These are phyloP conservation scores for Phytophthora idaei DNA, from an alignment of 352 stramenopile genomes.

Conservation along the genomic window DNA sequence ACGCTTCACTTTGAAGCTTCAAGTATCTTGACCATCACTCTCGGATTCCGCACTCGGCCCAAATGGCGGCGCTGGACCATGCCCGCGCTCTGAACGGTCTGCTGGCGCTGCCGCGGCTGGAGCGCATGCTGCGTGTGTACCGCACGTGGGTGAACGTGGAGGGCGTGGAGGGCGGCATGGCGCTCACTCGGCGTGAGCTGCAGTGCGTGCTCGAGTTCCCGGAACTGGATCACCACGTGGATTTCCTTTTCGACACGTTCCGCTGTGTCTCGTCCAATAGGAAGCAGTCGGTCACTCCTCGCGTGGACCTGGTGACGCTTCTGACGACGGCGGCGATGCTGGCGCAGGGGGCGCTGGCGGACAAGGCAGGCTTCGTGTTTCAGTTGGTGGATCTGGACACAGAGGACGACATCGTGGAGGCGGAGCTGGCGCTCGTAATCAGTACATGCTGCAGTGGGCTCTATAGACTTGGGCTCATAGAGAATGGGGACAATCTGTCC, in stretches of 20 bases:
- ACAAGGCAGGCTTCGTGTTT: conserved; percentile 69
- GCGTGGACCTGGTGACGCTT: conserved; percentile 66
- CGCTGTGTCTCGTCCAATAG: conserved; percentile 6
- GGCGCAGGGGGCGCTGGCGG: conserved; percentile 51
- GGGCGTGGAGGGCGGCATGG: conserved; percentile 63
- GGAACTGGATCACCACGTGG: conserved; percentile 29
- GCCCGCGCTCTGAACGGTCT: conserved; percentile 46
- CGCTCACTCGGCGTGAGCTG: conserved; percentile 65
- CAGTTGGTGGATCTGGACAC: conserved; percentile 71
- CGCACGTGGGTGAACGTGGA: conserved; percentile 57
- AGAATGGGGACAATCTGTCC: conserved; percentile 10
- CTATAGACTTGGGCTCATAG: conserved; percentile 37
- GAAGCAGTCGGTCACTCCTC: conserved; percentile 6
- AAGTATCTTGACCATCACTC: conserved; percentile 22
- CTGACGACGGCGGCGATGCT: conserved; percentile 51
- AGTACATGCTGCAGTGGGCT: conserved; percentile 56
- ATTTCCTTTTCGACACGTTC: conserved; percentile 65
- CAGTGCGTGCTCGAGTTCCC: conserved; percentile 68
- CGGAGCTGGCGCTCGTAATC: conserved; percentile 73
- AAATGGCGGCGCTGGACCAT: conserved; percentile 38
- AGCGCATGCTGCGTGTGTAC: conserved; percentile 66
- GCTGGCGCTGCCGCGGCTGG: conserved; percentile 52
- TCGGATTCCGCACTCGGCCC: conserved; percentile 16
- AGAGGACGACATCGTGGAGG: conserved; percentile 77
- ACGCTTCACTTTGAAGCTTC: conserved; percentile 4